Conservation (phyloP, 164 flowering plant species). For the Dillenia suffruticosa region DNA sequence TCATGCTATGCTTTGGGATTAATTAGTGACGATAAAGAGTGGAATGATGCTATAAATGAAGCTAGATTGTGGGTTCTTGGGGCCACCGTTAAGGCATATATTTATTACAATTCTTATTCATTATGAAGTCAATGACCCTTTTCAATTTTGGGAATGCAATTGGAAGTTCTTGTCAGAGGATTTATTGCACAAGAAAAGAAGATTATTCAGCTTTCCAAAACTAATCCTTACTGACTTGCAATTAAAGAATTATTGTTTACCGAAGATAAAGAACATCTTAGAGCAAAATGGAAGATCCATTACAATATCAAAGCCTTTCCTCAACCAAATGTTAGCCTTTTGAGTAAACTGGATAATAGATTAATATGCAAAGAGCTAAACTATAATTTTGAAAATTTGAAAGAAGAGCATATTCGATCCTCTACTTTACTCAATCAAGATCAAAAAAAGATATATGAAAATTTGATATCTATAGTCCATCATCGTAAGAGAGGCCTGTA, state of each 20-base stretch:
- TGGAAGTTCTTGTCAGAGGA: background rate
- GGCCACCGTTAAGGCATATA: background rate
- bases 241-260: background rate
- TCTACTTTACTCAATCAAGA: no score
- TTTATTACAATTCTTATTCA: background rate
- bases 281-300: background rate
- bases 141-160: background rate
- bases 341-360: no score
- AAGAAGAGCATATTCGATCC: no score
- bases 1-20: slow-evolving; percentile 8
- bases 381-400: no score
- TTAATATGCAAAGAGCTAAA: no score
- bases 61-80: background rate
- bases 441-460: background rate
- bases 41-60: background rate
- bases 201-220: background rate
- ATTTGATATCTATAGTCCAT: background rate
- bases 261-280: background rate
- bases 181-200: background rate
- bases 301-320: background rate
- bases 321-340: no score
- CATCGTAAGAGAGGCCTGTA: background rate
- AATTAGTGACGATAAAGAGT: slow-evolving; percentile 11
- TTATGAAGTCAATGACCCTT: background rate
- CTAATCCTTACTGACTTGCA: background rate